Base-by-base conservation (phyloP, 805 yeast species). In the Saccharomyces cerevisiae region DNA sequence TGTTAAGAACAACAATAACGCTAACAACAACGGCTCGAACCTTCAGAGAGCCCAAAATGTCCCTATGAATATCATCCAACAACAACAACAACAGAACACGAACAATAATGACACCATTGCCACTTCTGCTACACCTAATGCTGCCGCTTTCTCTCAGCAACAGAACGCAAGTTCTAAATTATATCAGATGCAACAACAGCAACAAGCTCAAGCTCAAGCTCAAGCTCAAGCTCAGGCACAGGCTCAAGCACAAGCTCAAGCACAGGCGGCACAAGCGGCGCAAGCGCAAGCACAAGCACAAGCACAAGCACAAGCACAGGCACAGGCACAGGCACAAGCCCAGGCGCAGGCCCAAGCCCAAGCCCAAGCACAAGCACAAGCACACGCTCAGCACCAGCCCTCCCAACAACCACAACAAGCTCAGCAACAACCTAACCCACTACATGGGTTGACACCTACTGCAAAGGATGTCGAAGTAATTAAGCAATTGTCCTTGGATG, bases 401-500 rank as follows among this genome's bases (percentile, higher is more conserved):
- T 17, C 24, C 17, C 43, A 26, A 29, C 43, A 22, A 21, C 53
- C 26, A 21, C 53, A 21, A 24, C 53, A 21, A 30, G 36, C 21
- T 27, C 53, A 31, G 32, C 29, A 30, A 21, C 51, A 30, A 31
- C 36, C 22, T 9, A 30, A 27, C 36, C 51, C 36, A 24, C 31
- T 30, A 9, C 31, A 32, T 32, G 51, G 27, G 24, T 17, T 36
- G 24, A 36, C 66, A 30, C 82, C 65, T 73, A 70, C 85, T 22
- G 87, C 79, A 46, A 89, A 80, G 57, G 87, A 80, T 75, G 81
- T 81, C 75, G 70, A 76, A 57, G 79, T 76, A 55, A 76, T 89
- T 57, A 79, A 83, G 55, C 78, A 77, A 54, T 78, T 90, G 47
- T 77, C 83, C 54, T 85, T 81, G 32, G 95, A 87, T 56, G 90